Conservation (phyloP, 164 flowering plant genomes). For the Magnolia kwangsiensis region DNA sequence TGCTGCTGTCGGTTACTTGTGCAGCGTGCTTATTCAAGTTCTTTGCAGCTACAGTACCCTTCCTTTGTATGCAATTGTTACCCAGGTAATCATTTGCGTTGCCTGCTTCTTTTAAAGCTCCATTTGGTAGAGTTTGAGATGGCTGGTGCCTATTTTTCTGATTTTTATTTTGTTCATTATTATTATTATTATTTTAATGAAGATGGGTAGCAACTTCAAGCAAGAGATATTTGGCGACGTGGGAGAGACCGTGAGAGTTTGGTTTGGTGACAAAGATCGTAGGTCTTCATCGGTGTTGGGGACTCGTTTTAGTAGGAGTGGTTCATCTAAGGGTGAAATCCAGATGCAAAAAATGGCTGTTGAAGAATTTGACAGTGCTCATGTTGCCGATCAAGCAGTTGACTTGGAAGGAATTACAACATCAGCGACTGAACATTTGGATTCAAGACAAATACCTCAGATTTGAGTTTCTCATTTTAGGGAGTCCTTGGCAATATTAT, state of each 20-base stretch:
- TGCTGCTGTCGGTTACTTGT: neutral
- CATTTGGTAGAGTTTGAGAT: neutral
- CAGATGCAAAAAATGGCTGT: slow-evolving; percentile 20
- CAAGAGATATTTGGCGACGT: slow-evolving; percentile 60
- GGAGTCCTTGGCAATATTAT: too few species aligned
- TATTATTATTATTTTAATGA: slow-evolving; percentile 14
- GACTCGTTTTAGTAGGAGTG: neutral
- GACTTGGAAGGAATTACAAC: slow-evolving; percentile 1
- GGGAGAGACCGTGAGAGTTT: slow-evolving; percentile 25
- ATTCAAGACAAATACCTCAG: neutral
- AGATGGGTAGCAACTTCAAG: slow-evolving; percentile 90
- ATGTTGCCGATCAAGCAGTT: neutral
- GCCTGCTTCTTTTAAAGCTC: neutral
- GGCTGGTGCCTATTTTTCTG: neutral
- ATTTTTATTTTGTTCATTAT: neutral
- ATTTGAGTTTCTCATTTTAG: neutral
- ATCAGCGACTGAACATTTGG: neutral
- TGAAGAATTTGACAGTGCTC: slow-evolving; percentile 1
- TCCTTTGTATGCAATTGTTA: slow-evolving; percentile 87
- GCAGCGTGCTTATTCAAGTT: slow-evolving; percentile 71
- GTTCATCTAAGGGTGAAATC: neutral
- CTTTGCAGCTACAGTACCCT: slow-evolving; percentile 95
- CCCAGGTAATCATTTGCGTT: slow-evolving; percentile 55
- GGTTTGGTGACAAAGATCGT: slow-evolving; percentile 4
- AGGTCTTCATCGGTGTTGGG: neutral